A percentile compares a stretch with the other conserved stretches of the same genome.
Conservation (phyloP, 352 stramenopile genomes). For the Phytophthora tentaculata region DNA sequence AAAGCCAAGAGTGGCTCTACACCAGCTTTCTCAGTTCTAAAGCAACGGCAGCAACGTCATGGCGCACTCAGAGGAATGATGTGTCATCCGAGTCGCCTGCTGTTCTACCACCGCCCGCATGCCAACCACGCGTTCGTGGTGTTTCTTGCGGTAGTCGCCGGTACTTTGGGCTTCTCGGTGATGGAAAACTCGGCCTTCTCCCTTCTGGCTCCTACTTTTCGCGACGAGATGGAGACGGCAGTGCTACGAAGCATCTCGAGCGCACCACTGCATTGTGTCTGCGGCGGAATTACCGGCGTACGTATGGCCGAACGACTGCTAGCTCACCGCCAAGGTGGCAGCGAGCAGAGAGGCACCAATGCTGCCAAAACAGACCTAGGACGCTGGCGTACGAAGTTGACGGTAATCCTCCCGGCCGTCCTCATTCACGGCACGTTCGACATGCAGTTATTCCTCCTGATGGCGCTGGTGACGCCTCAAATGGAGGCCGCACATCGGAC, state of each 20-base stretch:
- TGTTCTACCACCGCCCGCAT: slow-evolving; percentile 50
- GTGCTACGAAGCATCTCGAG: slow-evolving; percentile 50
- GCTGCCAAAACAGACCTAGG: slow-evolving; percentile 29
- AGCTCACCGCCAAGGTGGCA: slow-evolving; percentile 24
- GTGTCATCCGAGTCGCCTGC: slow-evolving; percentile 56
- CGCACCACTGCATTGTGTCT: slow-evolving; percentile 67
- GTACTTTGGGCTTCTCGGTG: slow-evolving; percentile 63
- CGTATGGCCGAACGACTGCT: slow-evolving; percentile 54
- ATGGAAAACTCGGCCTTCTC: slow-evolving; percentile 67
- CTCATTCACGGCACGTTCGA: slow-evolving; percentile 70
- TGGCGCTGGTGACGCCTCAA: slow-evolving; percentile 45
- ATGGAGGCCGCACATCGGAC: slow-evolving; percentile 39
- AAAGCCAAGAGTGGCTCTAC: slow-evolving; percentile 26
- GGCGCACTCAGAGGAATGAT: slow-evolving; percentile 44
- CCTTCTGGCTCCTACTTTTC: slow-evolving; percentile 40
- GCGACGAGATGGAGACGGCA: slow-evolving; percentile 45
- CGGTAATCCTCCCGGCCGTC: slow-evolving; percentile 50
- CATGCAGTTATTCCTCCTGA: slow-evolving; percentile 60
- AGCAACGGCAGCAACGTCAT: slow-evolving; percentile 33
- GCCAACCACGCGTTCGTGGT: slow-evolving; percentile 65
- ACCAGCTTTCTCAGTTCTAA: slow-evolving; percentile 33
- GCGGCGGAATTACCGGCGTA: slow-evolving; percentile 66
- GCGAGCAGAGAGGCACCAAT: slow-evolving; percentile 16
- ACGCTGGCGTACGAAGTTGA: slow-evolving; percentile 45
- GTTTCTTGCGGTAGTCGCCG: slow-evolving; percentile 59